Evolutionary conservation across 495 filamentous ascomycete genomes (phyloP), one percentile per base, ranked within the genome.

Genomic region (Penicillium robsamsonii): DNA sequence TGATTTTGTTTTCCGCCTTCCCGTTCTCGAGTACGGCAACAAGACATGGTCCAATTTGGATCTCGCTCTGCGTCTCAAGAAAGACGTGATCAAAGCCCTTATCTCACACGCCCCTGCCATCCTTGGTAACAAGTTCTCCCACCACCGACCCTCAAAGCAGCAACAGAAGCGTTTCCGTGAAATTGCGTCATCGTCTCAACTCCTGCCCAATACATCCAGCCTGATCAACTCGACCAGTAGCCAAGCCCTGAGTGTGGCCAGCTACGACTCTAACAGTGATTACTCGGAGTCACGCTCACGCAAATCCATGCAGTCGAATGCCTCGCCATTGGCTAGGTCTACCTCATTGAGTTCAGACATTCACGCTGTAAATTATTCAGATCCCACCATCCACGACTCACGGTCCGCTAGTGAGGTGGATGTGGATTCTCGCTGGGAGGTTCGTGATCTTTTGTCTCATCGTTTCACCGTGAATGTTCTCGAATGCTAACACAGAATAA

Each of bases 1-100:
- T 70, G 87, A 97, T 63, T 93, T 98, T 57, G 94, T 97, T 56
- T 98, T 98, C 81, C 87, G 91, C 18, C 84, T 99, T 65, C 94
- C 94, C 7, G 88, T 88, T 15, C 84, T 99, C 38, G 94, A 99
- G 68, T 97, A 96, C 69, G 82, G 90, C 47, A 97, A 99, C 77
- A 97, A 97, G 75, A 97, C 92, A 10, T 99, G 94, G 94, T 97
- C 93, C 17, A 97, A 97, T 69, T 84, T 97, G 8, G 94, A 99
- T 59, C 83, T 99, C 11, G 92, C 93, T 1, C 76, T 97, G 47
- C 87, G 88, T 18, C 76, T 99, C 44, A 97, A 99, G 79, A 91
- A 88, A 60, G 91, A 95, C 52, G 89, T 97, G 60, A 94, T 96
- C 70, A 87, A 88, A 64, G 95, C 95, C 1, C 81, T 98, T 20